Conservation (phyloP, 176 grass and related monocot genomes). For the Raddia distichophylla region DNA sequence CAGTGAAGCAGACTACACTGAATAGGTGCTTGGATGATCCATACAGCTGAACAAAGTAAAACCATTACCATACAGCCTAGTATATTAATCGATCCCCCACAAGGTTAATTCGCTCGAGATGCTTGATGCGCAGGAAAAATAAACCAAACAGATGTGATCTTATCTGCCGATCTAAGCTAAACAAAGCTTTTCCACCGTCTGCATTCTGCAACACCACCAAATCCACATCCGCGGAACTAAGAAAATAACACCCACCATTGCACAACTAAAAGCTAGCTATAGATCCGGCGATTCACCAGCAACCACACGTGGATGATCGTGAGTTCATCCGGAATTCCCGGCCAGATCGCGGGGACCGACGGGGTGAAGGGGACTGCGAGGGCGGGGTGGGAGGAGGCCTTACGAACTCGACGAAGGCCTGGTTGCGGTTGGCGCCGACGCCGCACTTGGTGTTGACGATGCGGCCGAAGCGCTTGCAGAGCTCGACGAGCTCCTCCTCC, state of each 20-base stretch:
- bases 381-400: conserved; percentile 1
- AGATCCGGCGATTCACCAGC: conserved; percentile 24
- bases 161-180: background rate
- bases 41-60: background rate
- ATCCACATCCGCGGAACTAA: conserved; percentile 9
- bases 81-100: background rate
- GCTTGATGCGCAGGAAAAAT: conserved; percentile 5
- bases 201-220: conserved; percentile 3
- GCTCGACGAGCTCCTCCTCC: conserved; percentile 91
- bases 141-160: background rate
- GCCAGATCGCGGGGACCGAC: conserved; percentile 22
- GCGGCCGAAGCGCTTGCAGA: conserved; percentile 91
- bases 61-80: background rate
- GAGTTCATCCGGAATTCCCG: background rate
- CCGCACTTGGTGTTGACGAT: conserved; percentile 90
- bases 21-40: background rate
- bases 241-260: background rate
- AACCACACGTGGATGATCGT: background rate
- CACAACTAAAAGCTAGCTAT: conserved; percentile 23
- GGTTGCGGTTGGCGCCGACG: conserved; percentile 91
- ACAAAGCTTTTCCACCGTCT: background rate
- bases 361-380: background rate
- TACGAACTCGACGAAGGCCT: conserved; percentile 98
- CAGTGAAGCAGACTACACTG: background rate
- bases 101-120: background rate